Conservation (phyloP, 1,139 yeast species). For the Diutina rugosa region DNA sequence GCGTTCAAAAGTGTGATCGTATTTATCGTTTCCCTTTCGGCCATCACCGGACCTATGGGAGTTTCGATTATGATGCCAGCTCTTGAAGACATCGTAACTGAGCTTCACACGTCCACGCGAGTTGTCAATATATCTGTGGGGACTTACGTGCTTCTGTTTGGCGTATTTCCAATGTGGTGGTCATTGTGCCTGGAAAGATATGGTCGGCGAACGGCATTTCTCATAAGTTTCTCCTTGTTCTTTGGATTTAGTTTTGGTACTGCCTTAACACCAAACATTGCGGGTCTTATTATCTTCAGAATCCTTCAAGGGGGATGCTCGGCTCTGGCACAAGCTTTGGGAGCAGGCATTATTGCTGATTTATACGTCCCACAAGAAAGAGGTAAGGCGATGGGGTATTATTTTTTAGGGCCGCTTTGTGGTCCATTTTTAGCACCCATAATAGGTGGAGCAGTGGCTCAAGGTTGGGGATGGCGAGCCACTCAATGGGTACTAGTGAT, state of each 20-base stretch:
- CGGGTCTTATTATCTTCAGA: slow-evolving; percentile 53
- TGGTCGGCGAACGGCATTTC: slow-evolving; percentile 66
- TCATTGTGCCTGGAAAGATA: slow-evolving; percentile 61
- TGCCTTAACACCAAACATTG: slow-evolving; percentile 50
- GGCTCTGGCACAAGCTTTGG: slow-evolving; percentile 80
- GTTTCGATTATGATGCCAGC: slow-evolving; percentile 78
- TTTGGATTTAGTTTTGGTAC: slow-evolving; percentile 62
- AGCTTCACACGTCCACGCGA: slow-evolving; percentile 42
- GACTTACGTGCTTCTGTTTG: slow-evolving; percentile 57
- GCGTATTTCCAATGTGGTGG: slow-evolving; percentile 87
- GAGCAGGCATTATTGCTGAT: slow-evolving; percentile 82
- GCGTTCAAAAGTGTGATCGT: slow-evolving; percentile 41
- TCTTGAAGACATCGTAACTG: slow-evolving; percentile 41
- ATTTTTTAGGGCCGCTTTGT: slow-evolving; percentile 67
- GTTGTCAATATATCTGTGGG: slow-evolving; percentile 74
- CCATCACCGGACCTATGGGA: slow-evolving; percentile 83
- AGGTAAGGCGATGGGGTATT: slow-evolving; percentile 73
- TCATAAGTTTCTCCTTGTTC: slow-evolving; percentile 52
- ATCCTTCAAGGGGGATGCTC: slow-evolving; percentile 63
- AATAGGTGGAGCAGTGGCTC: slow-evolving; percentile 64
- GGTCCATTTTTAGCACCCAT: slow-evolving; percentile 80
- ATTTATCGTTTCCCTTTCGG: slow-evolving; percentile 56
- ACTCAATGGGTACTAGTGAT: slow-evolving; percentile 80
- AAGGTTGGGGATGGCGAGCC: slow-evolving; percentile 77
- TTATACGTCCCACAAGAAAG: slow-evolving; percentile 54